phyloP scores from a whole-genome alignment of 2,329 filamentous ascomycete species.

The Fonsecaea erecta region DNA sequence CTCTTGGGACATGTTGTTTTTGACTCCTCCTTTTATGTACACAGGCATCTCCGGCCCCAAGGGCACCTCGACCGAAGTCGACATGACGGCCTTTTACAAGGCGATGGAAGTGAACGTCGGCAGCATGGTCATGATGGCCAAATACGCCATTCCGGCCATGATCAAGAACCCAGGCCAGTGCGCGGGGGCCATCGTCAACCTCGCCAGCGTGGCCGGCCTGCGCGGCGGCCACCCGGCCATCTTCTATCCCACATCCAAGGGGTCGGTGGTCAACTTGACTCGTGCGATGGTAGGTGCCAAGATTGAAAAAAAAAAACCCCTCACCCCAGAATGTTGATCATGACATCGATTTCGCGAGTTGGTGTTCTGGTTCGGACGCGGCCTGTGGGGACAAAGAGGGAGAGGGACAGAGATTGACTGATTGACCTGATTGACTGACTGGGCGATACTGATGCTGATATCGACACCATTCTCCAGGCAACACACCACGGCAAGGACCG shows the following conservation, averaged over 20 bases:
- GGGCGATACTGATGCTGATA: too few relatives aligned
- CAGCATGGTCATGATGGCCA: constrained; percentile 68
- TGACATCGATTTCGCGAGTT: too few relatives aligned
- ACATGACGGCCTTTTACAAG: constrained; percentile 62
- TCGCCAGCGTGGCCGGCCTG: constrained; percentile 65
- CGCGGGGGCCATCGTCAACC: constrained; percentile 58
- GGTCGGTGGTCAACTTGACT: constrained; percentile 61
- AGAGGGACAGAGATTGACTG: neutral
- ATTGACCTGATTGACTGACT: too few relatives aligned
- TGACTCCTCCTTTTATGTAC: neutral
- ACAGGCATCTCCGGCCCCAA: constrained; percentile 56
- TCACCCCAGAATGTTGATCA: too few relatives aligned
- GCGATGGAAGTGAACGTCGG: constrained; percentile 66
- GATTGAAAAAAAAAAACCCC: too few relatives aligned
- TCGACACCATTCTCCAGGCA: too few relatives aligned
- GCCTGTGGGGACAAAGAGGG: too few relatives aligned
- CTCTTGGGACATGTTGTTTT: too few relatives aligned
- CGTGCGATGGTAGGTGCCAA: constrained; percentile 51
- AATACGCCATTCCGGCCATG: constrained; percentile 66
- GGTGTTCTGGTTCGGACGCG: too few relatives aligned
- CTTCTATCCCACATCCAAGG: constrained; percentile 59
- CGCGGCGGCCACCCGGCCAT: constrained; percentile 58
- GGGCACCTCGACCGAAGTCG: constrained; percentile 65
- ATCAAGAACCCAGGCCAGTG: constrained; percentile 53
- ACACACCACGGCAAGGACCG: constrained; percentile 57